Evolutionary conservation across 225 moss, liverwort and hornwort species (phyloP), one percentile per base, ranked within the genome.

Genomic region (Pseudoscleropodium purum): DNA sequence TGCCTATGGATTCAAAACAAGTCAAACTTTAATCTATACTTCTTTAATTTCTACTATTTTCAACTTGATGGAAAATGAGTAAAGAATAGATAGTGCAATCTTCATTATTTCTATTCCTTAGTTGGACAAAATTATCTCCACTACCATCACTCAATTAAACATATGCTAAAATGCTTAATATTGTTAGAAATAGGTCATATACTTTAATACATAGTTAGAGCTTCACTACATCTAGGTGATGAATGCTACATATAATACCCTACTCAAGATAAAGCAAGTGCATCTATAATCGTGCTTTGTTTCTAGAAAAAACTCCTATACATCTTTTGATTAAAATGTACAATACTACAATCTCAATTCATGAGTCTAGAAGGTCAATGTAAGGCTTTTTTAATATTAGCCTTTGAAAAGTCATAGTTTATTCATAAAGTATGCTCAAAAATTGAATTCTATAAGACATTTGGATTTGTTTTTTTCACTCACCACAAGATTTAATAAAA

Each of bases 21-120:
- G 3, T 49, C 2, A 0, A 0, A 11, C 0, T 47, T 0, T 31
- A 31, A 47, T 75, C 6, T 43, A 45, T 0, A 4, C 11, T 7
- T 75, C 1, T 4, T 10, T 27, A 18, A 57, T 57, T 57, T 57
- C 20, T 57, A 57, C 3, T 57, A 20, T 20, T 57, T 57, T 2
- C 20, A 57, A 57, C 19, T 20, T 20, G 20, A 57, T 57, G 20
- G 20, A 57, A 57, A 57, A 9, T 57, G 7, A 57, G 20, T 2
- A 7, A 57, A 57, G 9, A 57, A 57, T 57, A n/a, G n/a, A n/a
- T n/a, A n/a, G 23, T 10, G 4, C 10, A 23, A 24, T 24, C 59
- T 59, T 59, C 4, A 59, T 59, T 59, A 59, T 59, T 59, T 59
- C 23, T 59, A 59, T 23, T 59, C 10, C 4, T 10, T 1, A 59